Conservation (phyloP, 2,329 filamentous ascomycete species). For the Coleophoma crateriformis region DNA sequence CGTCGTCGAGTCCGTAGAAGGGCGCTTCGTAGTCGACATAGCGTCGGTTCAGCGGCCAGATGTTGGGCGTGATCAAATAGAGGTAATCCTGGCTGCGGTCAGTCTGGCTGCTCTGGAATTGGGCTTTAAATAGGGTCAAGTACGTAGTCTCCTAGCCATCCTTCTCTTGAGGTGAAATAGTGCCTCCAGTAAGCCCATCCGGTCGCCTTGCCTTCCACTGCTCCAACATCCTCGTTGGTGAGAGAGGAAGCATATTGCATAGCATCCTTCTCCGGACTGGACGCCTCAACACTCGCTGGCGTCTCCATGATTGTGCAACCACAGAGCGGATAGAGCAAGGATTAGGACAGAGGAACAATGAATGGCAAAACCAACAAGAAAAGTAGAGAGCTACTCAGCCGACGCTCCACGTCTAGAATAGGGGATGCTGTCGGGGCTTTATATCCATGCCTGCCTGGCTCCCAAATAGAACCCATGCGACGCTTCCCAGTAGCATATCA, state of each 20-base stretch:
- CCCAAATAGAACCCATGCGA: too few relatives aligned
- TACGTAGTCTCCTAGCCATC: conserved; percentile 34
- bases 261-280: conserved; percentile 8
- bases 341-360: background rate
- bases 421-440: too few relatives aligned
- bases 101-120: background rate
- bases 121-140: conserved; percentile 1
- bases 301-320: background rate
- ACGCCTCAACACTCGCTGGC: background rate
- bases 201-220: conserved; percentile 2
- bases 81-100: conserved; percentile 26
- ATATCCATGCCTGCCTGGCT: too few relatives aligned
- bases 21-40: conserved; percentile 44
- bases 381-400: too few relatives aligned
- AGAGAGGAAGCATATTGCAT: conserved; percentile 10
- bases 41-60: conserved; percentile 57
- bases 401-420: too few relatives aligned
- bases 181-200: conserved; percentile 21
- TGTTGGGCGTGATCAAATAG: conserved; percentile 35
- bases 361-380: background rate
- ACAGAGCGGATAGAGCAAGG: background rate
- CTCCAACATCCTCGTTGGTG: conserved; percentile 1
- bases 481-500: too few relatives aligned
- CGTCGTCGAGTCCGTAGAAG: conserved; percentile 65
- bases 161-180: conserved; percentile 29